These are phyloP conservation scores for Taiozyma onychis DNA, from an alignment of 1,139 yeast species.

Conservation along the genomic window DNA sequence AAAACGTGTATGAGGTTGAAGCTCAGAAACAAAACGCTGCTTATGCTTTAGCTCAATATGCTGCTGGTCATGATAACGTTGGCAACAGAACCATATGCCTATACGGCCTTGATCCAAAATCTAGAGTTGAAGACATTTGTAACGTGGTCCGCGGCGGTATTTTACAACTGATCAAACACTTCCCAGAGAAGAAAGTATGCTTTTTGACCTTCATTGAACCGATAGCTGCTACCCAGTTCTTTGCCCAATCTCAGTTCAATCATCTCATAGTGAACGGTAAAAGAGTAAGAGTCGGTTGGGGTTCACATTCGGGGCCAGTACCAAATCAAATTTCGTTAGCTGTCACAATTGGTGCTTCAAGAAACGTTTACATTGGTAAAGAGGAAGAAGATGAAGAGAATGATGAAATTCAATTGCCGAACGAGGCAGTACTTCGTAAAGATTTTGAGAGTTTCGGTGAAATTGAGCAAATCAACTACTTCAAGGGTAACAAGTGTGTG, in stretches of 20 bases:
- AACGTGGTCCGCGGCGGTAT: constrained; percentile 82
- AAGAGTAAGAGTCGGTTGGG: constrained; percentile 80
- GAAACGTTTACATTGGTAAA: constrained; percentile 74
- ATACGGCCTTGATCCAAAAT: constrained; percentile 70
- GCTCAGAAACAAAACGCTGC: constrained; percentile 68
- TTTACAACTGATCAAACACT: constrained; percentile 61
- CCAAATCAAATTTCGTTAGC: constrained; percentile 72
- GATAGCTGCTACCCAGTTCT: constrained; percentile 77
- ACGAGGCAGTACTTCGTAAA: constrained; percentile 49
- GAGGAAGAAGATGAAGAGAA: constrained; percentile 34
- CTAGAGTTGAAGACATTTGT: constrained; percentile 77
- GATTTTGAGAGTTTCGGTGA: constrained; percentile 74
- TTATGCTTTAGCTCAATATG: constrained; percentile 66
- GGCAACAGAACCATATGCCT: constrained; percentile 77
- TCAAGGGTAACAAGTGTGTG: constrained; percentile 72
- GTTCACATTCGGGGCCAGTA: constrained; percentile 73
- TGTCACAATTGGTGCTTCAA: constrained; percentile 75
- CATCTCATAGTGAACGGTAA: constrained; percentile 73
- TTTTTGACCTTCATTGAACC: constrained; percentile 78
- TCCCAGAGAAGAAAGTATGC: constrained; percentile 78
- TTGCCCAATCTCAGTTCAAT: constrained; percentile 71
- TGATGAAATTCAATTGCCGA: constrained; percentile 28
- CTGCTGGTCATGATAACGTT: constrained; percentile 65
- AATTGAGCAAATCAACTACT: constrained; percentile 74
- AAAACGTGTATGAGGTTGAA: constrained; percentile 25